A percentile compares a stretch with the other conserved stretches of the same genome.
phyloP scores from a whole-genome alignment of 495 filamentous ascomycete species.

The Viridothelium virens region DNA sequence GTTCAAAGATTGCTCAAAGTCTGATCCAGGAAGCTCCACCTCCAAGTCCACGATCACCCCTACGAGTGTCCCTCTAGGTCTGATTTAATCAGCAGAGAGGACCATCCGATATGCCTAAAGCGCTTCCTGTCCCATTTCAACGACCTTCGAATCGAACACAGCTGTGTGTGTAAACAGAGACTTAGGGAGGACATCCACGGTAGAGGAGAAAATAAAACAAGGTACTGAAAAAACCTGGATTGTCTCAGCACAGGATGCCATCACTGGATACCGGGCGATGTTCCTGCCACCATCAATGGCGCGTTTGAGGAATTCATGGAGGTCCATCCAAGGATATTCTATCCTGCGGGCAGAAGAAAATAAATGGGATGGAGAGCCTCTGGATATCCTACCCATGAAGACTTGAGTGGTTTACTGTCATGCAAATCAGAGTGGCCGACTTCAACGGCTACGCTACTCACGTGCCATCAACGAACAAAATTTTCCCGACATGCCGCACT shows the following conservation, averaged over 20 bases:
- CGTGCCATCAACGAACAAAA: background rate
- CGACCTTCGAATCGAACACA: background rate
- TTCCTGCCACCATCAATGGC: no score
- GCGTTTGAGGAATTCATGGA: no score
- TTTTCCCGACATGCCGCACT: background rate
- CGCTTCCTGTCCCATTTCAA: background rate
- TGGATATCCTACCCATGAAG: no score
- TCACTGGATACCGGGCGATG: no score
- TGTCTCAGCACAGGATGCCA: no score
- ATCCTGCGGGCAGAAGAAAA: no score
- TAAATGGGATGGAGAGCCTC: no score
- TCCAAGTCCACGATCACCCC: background rate
- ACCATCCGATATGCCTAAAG: background rate
- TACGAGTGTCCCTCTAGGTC: background rate
- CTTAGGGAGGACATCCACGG: background rate
- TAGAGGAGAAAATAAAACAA: no score
- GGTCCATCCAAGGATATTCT: no score
- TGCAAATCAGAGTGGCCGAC: background rate
- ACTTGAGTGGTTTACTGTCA: no score
- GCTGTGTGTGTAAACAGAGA: background rate
- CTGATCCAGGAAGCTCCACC: background rate
- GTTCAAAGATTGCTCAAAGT: background rate
- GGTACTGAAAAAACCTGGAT: no score
- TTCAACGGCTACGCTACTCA: no score
- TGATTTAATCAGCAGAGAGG: background rate